Percentiles rank a stretch among this genome's conserved stretches.
Evolutionary conservation across 768 basidiomycete genomes (phyloP).

Genomic region (Gymnopilus dilepis): DNA sequence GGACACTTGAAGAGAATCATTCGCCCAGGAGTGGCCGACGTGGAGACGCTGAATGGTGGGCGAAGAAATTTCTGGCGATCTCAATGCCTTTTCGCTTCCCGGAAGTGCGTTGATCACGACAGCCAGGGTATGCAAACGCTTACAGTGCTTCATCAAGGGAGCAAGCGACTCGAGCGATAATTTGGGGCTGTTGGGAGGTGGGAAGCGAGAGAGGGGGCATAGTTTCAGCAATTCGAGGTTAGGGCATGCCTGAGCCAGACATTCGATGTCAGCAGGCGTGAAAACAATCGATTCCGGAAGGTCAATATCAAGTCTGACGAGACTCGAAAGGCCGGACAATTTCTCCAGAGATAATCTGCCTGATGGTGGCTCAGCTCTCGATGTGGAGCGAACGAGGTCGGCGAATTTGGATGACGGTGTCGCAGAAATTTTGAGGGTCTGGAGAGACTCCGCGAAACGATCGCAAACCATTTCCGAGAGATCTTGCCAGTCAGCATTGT

Average conservation of each 20-base stretch:
- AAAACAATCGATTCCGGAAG: conserved; percentile 79
- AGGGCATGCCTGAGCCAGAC: conserved; percentile 65
- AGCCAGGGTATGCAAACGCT: conserved; percentile 65
- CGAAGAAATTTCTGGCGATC: conserved; percentile 57
- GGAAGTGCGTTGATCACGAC: conserved; percentile 65
- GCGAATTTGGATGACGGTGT: conserved; percentile 78
- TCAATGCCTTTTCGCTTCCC: conserved; percentile 50
- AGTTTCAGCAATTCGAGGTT: conserved; percentile 71
- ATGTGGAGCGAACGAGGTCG: conserved; percentile 80
- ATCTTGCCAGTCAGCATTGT: conserved; percentile 76
- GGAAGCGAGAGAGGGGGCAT: conserved; percentile 72
- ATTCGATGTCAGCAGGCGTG: conserved; percentile 60
- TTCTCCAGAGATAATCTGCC: conserved; percentile 66
- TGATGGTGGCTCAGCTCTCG: conserved; percentile 64
- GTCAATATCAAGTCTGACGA: conserved; percentile 74
- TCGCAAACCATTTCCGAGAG: conserved; percentile 67
- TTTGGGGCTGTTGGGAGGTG: conserved; percentile 52
- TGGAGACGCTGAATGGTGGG: conserved; percentile 72
- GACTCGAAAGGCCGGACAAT: conserved; percentile 55
- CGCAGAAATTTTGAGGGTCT: conserved; percentile 65
- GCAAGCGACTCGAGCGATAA: conserved; percentile 70
- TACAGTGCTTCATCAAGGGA: conserved; percentile 61
- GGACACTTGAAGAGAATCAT: conserved; percentile 70
- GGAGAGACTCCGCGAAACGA: conserved; percentile 62
- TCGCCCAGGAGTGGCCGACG: conserved; percentile 76